These are phyloP conservation scores for Globisporangium paddicum DNA, from an alignment of 352 stramenopile species.

Conservation along the genomic window DNA sequence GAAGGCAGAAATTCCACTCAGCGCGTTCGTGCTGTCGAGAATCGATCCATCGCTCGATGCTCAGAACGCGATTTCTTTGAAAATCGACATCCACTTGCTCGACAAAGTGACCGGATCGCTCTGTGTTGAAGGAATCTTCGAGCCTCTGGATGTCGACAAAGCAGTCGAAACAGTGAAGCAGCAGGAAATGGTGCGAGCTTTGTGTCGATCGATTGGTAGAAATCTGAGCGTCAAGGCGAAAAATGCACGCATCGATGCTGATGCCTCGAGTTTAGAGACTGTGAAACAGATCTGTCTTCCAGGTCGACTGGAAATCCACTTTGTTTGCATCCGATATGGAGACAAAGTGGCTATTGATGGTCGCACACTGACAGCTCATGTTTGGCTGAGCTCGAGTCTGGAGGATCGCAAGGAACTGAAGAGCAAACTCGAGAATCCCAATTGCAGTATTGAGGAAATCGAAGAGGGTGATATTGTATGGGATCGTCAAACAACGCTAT, in stretches of 20 bases:
- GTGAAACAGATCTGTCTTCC: background rate
- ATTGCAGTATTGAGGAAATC: constrained; percentile 2
- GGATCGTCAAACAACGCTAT: constrained; percentile 37
- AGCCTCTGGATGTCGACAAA: constrained; percentile 21
- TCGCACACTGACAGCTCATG: constrained; percentile 18
- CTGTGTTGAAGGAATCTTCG: constrained; percentile 35
- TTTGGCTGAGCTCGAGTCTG: constrained; percentile 34
- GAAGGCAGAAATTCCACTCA: constrained; percentile 34
- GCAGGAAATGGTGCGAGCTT: background rate
- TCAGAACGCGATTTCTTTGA: constrained; percentile 20
- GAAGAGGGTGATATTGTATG: constrained; percentile 19
- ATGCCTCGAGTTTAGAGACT: background rate
- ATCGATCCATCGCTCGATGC: background rate
- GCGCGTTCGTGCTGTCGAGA: constrained; percentile 23
- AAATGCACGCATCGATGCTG: background rate
- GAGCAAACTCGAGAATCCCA: constrained; percentile 13
- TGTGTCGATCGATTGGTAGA: constrained; percentile 12
- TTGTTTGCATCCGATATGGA: constrained; percentile 16
- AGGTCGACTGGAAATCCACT: constrained; percentile 36
- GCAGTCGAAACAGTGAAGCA: background rate
- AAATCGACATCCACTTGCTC: constrained; percentile 24
- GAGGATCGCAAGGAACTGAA: constrained; percentile 29
- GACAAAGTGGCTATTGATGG: constrained; percentile 4
- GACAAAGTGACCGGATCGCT: constrained; percentile 31
- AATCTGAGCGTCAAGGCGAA: constrained; percentile 13